Conservation (phyloP, 2,329 filamentous ascomycete species). For the Myotisia sp. region DNA sequence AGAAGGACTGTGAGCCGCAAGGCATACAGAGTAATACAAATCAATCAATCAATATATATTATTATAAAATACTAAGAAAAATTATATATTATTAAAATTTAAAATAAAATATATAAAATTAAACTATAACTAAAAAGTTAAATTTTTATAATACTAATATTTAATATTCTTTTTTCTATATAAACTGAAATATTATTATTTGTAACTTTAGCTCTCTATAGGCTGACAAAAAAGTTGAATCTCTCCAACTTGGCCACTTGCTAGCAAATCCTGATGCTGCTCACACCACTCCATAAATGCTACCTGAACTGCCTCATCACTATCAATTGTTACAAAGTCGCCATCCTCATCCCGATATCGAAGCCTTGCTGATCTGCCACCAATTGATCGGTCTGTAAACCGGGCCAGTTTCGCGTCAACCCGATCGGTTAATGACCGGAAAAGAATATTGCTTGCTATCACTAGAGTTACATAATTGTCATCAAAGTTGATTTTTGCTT, state of each 20-base stretch:
- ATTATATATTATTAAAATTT: no score
- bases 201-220: slow-evolving; percentile 24
- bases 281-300: slow-evolving; percentile 93
- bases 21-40: no score
- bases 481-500: slow-evolving; percentile 88
- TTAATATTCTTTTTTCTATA: no score
- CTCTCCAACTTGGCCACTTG: slow-evolving; percentile 61
- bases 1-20: no score
- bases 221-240: slow-evolving; percentile 72
- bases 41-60: no score
- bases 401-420: slow-evolving; percentile 90
- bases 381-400: slow-evolving; percentile 72
- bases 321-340: slow-evolving; percentile 84
- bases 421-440: slow-evolving; percentile 81
- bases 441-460: slow-evolving; percentile 87
- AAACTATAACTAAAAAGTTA: no score
- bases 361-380: slow-evolving; percentile 66
- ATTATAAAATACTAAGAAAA: no score
- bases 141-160: no score
- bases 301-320: slow-evolving; percentile 90
- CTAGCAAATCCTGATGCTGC: slow-evolving; percentile 47
- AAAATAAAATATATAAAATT: no score
- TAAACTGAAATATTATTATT: no score
- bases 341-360: slow-evolving; percentile 87
- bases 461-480: slow-evolving; percentile 91